phyloP scores from a whole-genome alignment of 2,329 filamentous ascomycete species.

The Trichoderma harzianum region DNA sequence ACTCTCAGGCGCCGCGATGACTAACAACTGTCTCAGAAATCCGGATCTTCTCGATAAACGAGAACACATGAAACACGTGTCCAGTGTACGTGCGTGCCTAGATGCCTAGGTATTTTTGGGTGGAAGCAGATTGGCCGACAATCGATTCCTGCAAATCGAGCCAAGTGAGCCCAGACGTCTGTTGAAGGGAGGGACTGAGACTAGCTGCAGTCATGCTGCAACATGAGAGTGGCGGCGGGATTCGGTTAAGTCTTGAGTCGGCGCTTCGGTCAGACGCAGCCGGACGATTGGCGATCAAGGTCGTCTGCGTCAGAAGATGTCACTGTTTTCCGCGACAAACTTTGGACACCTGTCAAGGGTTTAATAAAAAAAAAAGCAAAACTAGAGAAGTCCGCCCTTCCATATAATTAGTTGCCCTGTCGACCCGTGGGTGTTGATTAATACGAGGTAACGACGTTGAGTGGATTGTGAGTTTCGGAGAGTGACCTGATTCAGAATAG shows the following conservation, averaged over 20 bases:
- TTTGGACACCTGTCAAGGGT: neutral
- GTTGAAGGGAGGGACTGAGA: neutral
- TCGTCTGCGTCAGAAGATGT: neutral
- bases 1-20: neutral
- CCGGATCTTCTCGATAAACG: neutral
- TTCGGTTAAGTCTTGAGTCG: neutral
- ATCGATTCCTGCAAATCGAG: neutral
- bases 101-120: neutral
- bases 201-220: constrained; percentile 11
- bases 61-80: neutral
- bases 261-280: neutral
- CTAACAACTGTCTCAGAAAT: neutral
- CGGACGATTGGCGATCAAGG: neutral
- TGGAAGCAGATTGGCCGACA: neutral
- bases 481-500: neutral
- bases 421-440: neutral
- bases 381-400: neutral
- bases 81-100: neutral
- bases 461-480: neutral
- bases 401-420: neutral
- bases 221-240: constrained; percentile 1
- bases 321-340: neutral
- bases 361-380: neutral
- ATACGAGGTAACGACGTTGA: neutral
- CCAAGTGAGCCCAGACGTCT: neutral